Base-by-base conservation (phyloP, 352 stramenopile genomes). In the Pythium scleroteichum region DNA sequence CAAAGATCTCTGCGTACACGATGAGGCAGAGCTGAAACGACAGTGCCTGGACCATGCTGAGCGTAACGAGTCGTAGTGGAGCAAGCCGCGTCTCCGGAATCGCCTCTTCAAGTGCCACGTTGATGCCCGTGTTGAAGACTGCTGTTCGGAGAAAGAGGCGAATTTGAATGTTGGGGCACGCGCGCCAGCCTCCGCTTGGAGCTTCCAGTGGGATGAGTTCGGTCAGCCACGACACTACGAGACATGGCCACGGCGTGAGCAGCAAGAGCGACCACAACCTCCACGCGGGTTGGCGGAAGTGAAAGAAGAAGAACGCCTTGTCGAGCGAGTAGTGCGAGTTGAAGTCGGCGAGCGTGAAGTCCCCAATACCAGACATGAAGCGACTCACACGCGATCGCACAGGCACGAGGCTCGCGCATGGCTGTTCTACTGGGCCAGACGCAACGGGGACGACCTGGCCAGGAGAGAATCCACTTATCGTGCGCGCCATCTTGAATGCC, bases 41-140 rank as follows among this genome's bases (percentile, higher is more conserved):
- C 0, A 24, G 1, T 8, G 53, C 63, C 56, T 75, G 61, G 4
- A 51, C 50, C 0, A 69, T 13, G 2, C 23, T 35, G 48, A 71
- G 59, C 4, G 59, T 2, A 4, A 41, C 32, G 13, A 83, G 13
- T 0, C 32, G 33, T 13, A 38, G 46, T 58, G 59, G 67, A 2
- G 68, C 66, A 1, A 76, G 13, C 3, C 44, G 38, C 19, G 68
- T 70, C 16, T 62, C 69, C 1, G 66, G 48, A 26, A 76, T 70
- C 40, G 58, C 72, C 47, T 79, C 62, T 1, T 62, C 22, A 2
- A 64, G 58, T 2, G 51, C 56, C 3, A 66, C 16, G 23, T 53
- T 40, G 12, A 66, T 48, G 1, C 53, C 39, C 4, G 72, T 46
- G 14, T 49, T 66, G 14, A 62, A 63, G 6, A 70, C 32, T n/a